These are phyloP conservation scores for Ilex paraguariensis DNA, from an alignment of 305 asterid genomes.

Conservation along the genomic window DNA sequence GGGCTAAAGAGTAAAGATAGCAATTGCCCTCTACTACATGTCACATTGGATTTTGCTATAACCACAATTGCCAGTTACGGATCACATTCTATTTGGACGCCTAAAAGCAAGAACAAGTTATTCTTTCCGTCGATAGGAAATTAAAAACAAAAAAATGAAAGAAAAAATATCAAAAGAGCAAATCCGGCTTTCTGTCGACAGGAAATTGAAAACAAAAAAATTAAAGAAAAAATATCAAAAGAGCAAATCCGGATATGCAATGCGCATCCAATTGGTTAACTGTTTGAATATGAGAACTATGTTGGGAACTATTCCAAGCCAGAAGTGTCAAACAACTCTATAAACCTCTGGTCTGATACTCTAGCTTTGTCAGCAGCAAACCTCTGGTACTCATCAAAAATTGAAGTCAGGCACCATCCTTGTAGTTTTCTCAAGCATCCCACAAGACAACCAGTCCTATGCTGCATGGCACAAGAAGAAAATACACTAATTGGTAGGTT, in stretches of 20 bases:
- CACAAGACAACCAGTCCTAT: slow-evolving; percentile 85
- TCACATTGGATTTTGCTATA: too few species aligned
- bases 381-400: slow-evolving; percentile 78
- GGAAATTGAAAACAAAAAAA: background rate
- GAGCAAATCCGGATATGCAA: background rate
- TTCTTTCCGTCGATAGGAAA: background rate
- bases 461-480: slow-evolving; percentile 29
- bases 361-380: slow-evolving; percentile 87
- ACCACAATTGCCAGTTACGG: too few species aligned
- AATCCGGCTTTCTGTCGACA: background rate
- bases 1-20: too few species aligned
- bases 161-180: background rate
- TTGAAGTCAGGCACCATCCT: slow-evolving; percentile 75
- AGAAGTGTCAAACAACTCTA: slow-evolving; percentile 63
- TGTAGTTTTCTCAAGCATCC: slow-evolving; percentile 82
- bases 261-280: background rate
- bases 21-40: too few species aligned
- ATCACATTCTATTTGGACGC: background rate
- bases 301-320: slow-evolving; percentile 19
- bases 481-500: background rate
- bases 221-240: background rate
- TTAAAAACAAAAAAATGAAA: background rate
- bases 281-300: slow-evolving; percentile 8
- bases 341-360: slow-evolving; percentile 66
- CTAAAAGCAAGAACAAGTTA: background rate